Evolutionary conservation across 2,329 filamentous ascomycete species (phyloP), one percentile per base, ranked within the genome.

Genomic region (Claviceps sp.): DNA sequence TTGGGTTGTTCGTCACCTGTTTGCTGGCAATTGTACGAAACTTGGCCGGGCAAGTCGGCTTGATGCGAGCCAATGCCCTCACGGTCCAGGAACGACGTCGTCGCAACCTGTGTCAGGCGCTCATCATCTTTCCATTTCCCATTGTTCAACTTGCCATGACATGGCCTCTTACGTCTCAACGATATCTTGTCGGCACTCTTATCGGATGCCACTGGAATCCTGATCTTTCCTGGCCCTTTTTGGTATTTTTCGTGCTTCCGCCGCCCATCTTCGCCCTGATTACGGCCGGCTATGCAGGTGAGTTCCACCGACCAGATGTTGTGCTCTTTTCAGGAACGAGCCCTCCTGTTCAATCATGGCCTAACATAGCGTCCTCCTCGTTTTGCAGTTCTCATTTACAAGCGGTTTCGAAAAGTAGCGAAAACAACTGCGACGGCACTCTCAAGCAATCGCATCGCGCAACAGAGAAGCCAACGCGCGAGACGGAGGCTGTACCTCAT

Each of bases 1-100:
- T 74, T 42, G 70, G 71, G 1, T 58, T 75, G 43, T 80, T 72
- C 60, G 68, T 68, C 42, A 72, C 73, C n/a, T 72, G 72, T 38
- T 65, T 79, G 45, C 72, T 79, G 49, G 73, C 75, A 60, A 73
- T 79, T 53, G 75, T 80, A 70, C 71, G 72, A 14, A 73, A 77
- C 45, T 69, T 81, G 9, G 70, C 77, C 14, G 61, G 67, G 40
- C 75, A 77, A 58, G 70, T 81, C 50, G 70, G 69, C 36, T 60
- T 76, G 26, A 56, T 70, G 49, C 65, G 73, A 2, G 71, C 68
- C 24, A 64, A 65, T 48, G 64, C 66, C 5, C 62, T 73, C 5
- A 69, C 67, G 1, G 56, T 61, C 18, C 57, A 54, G 4, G 76
- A 79, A 64, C 69, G 63, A 52, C 65, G 65, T 14, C 64, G 65